Evolutionary conservation across 805 yeast species (phyloP), one percentile per base, ranked within the genome.

Genomic region (Metschnikowia corniflorae): DNA sequence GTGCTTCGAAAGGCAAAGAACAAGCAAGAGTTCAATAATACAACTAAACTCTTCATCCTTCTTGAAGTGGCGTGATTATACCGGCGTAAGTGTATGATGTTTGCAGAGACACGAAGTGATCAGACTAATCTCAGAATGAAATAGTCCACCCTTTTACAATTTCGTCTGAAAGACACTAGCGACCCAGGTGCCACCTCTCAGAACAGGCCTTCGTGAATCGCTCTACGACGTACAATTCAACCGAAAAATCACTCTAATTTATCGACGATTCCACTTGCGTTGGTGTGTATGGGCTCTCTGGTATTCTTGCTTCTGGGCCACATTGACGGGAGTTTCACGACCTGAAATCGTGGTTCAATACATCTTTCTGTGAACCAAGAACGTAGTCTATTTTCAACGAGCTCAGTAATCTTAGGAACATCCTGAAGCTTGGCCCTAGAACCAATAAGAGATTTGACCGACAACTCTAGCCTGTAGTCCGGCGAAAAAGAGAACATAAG

Each of bases 301-400:
- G 70, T 65, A 34, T 64, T 65, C 36, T 63, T 58, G 25, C 63
- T 53, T 31, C 70, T 45, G 5, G 95, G 94, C 96, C 96, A 88
- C 54, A 89, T 63, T 31, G 86, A 82, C 3, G 97, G 98, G 21
- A 93, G 61, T 51, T 73, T 74, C 20, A 93, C 78, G 32, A 86
- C 82, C 57, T 89, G 96, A 52, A 82, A 91, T 49, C 95, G 72
- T 1, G 99, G 99, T 47, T 87, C 94, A 9, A 93, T 93, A 55
- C 96, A 87, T 44, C 96, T 70, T 50, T 91, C 97, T 13, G 81
- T 80, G 54, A 93, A 89, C 95, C 96, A 88, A 37, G 80, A 80
- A 44, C 93, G 73, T 26, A 93, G 71, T 42, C 82, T 81, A 40
- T 77, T 78, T 55, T 93, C 97, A 26, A 93, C 80, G 27, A 93